Base-by-base conservation (phyloP, 108 stramenopile genomes). In the Conticribra guillardii region DNA sequence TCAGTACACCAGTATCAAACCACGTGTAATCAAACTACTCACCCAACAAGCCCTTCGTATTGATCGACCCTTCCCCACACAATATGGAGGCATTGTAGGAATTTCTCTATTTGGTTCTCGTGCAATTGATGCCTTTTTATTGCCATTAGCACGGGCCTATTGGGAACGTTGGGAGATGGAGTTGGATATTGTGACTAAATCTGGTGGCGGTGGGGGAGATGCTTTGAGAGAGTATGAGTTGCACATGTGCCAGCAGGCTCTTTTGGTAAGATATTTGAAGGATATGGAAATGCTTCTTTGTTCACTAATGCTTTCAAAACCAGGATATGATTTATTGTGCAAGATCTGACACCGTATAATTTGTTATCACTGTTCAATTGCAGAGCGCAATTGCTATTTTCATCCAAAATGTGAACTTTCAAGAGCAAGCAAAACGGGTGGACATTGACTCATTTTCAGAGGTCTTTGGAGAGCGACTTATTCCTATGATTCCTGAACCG, bases 61-160 rank as follows among this genome's bases (percentile, higher is more conserved):
- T 76, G 78, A 79, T 67, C 63, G 77, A 47, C 60, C 84, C 2
- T 47, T 81, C 31, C 31, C 84, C 1, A 90, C 89, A 0, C 83
- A 79, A 60, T 95, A 84, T 76, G 94, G 94, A 34, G 91, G 91
- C 30, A 79, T 95, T 56, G 87, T 90, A 15, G 94, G 88, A 0
- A 80, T 91, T 63, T 74, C 89, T 0, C 58, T 80, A 19, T 95
- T 95, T 80, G 94, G 94, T 30, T 79, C 85, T 22, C 81, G 86
- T 44, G 88, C 89, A 2, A 74, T 95, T 37, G 89, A 89, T 77
- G 88, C 90, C 26, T 92, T 95, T 80, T 61, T 91, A 17, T 66
- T 95, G 49, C 91, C 89, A 14, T 30, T 89, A 57, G 84, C 83
- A 15, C 19, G 76, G 64, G 67, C 77, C 22, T 87, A 88, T 50